Base-by-base conservation (phyloP, 2,329 filamentous ascomycete species). In the Calonectria crousiana region DNA sequence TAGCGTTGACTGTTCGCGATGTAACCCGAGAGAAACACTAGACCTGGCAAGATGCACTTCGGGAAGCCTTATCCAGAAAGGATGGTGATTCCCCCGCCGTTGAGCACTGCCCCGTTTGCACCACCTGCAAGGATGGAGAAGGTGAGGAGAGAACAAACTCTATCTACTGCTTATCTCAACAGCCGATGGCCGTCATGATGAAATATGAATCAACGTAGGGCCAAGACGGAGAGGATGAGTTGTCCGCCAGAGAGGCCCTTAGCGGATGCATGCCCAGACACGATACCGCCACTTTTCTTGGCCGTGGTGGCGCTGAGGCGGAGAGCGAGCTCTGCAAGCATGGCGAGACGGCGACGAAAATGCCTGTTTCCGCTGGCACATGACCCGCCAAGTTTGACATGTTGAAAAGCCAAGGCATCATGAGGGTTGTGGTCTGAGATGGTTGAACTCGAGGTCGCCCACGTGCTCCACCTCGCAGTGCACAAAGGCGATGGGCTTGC, bases 11-110 rank as follows among this genome's bases (percentile, higher is more conserved):
- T 16, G 56, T 62, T 36, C 56, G 16, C 34, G 26, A 62, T 62
- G 56, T 41, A 62, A 62, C 56, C 56, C 36, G 10, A 34, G 26
- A 41, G 32, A 41, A 62, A 16, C 56, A 28, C 56, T 62, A 36
- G n/a, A 23, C 56, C 56, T 60, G 32, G 56, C 34, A 34, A 38
- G 56, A 62, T 41, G 34, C 56, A 62, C 23, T 23, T 41, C 56
- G 56, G 56, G 56, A 62, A 62, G 56, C n/a, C 56, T 62, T 62
- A 62, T 62, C 56, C 56, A 62, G 56, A 18, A 38, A 5, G 26
- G 34, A 41, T 28, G n/a, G 36, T 30, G 34, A 62, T 62, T 34
- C 56, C 56, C 56, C 56, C 52, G 56, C 56, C 56, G 56, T 62
- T 62, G 56, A 28, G 56, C 23, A 62, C 23, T 11, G 56, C 34